phyloP scores from a whole-genome alignment of 1,139 yeast species.

The Arxiozyma bovina region DNA sequence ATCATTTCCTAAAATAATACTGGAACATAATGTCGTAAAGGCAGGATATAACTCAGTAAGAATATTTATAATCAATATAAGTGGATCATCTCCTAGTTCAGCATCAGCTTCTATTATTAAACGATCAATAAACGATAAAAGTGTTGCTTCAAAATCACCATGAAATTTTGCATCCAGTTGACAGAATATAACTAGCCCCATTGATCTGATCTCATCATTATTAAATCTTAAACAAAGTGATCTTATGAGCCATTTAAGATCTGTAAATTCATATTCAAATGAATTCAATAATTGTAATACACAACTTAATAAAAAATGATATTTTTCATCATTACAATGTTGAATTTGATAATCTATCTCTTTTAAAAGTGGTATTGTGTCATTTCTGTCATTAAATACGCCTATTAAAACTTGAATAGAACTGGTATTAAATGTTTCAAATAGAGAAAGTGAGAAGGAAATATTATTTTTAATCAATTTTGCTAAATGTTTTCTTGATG shows the following conservation, averaged over 20 bases:
- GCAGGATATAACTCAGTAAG: constrained; percentile 26
- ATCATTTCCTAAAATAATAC: constrained; percentile 20
- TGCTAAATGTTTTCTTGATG: constrained; percentile 15
- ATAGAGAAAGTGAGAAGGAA: constrained; percentile 15
- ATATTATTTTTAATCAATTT: constrained; percentile 12
- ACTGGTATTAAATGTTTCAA: constrained; percentile 14
- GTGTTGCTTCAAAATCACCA: constrained; percentile 14
- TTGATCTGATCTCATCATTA: constrained; percentile 17
- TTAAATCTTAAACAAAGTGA: constrained; percentile 18
- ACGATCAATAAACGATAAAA: constrained; percentile 16
- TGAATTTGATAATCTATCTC: constrained; percentile 19
- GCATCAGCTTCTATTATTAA: constrained; percentile 25
- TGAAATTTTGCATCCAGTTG: constrained; percentile 14
- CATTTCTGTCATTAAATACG: constrained; percentile 14
- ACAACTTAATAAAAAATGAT: constrained; percentile 16
- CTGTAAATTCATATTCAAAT: constrained; percentile 16
- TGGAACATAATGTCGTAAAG: constrained; percentile 23
- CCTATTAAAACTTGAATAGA: constrained; percentile 21
- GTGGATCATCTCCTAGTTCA: constrained; percentile 20
- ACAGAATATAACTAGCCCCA: constrained; percentile 19
- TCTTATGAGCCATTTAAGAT: constrained; percentile 18
- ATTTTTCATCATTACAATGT: constrained; percentile 15
- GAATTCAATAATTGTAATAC: constrained; percentile 20
- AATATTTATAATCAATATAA: constrained; percentile 16
- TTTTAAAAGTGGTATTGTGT: constrained; percentile 13